Conservation (phyloP, 108 stramenopile genomes). For the Nitzschia putrida region DNA sequence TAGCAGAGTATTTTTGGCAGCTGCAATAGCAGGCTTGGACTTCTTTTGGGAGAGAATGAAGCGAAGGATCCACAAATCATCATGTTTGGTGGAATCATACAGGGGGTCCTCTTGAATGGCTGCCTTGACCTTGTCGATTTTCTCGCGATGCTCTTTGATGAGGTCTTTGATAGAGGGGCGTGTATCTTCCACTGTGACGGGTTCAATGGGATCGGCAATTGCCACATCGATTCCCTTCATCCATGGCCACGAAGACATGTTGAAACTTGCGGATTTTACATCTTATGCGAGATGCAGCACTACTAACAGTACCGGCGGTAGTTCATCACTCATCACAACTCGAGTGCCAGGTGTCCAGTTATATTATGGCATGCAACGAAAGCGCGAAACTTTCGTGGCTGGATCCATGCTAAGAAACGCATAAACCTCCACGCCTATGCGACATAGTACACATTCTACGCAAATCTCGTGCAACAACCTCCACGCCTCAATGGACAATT, state of each 20-base stretch:
- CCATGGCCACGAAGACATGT: constrained; percentile 30
- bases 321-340: too few relatives aligned
- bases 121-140: constrained; percentile 13
- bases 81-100: constrained; percentile 19
- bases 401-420: too few relatives aligned
- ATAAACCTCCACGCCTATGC: too few relatives aligned
- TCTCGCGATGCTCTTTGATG: constrained; percentile 5
- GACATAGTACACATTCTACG: too few relatives aligned
- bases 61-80: constrained; percentile 37
- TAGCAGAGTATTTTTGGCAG: constrained; percentile 16
- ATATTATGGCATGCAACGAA: too few relatives aligned
- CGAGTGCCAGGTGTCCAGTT: too few relatives aligned
- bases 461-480: too few relatives aligned
- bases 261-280: too few relatives aligned
- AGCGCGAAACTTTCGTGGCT: too few relatives aligned
- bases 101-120: constrained; percentile 2
- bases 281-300: too few relatives aligned
- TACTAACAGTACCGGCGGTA: too few relatives aligned
- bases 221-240: constrained; percentile 22
- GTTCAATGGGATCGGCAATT: constrained; percentile 18
- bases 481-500: too few relatives aligned
- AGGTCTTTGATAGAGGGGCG: constrained; percentile 29
- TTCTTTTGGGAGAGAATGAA: constrained; percentile 33
- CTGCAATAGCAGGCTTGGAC: constrained; percentile 19
- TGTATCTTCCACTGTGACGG: constrained; percentile 5